These are phyloP conservation scores for Cadophora sp. DNA, from an alignment of 2,329 filamentous ascomycete genomes.

Conservation along the genomic window DNA sequence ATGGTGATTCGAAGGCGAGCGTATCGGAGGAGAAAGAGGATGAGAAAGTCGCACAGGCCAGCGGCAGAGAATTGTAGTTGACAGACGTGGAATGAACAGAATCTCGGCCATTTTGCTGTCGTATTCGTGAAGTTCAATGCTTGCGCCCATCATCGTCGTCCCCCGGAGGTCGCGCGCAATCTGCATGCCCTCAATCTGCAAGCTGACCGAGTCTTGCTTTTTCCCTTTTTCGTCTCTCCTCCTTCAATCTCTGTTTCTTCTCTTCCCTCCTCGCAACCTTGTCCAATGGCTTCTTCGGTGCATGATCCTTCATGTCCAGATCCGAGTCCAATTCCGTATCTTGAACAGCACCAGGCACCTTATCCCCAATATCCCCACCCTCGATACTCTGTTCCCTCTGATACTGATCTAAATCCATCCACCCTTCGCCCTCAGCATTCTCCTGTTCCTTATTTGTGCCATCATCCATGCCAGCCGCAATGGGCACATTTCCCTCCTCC, in stretches of 20 bases:
- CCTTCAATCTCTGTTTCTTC: constrained; percentile 54
- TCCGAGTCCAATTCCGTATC: constrained; percentile 52
- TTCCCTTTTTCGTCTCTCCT: constrained; percentile 63
- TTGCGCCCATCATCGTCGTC: not conserved
- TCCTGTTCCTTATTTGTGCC: constrained; percentile 37
- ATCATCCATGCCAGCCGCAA: constrained; percentile 39
- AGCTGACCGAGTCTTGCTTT: constrained; percentile 49
- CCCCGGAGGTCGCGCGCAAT: no score
- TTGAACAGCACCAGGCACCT: constrained; percentile 27
- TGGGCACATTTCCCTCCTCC: constrained; percentile 36
- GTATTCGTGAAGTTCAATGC: constrained; percentile 6
- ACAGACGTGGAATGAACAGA: constrained; percentile 24
- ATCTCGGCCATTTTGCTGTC: not conserved
- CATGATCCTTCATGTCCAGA: constrained; percentile 47
- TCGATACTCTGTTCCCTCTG: constrained; percentile 44
- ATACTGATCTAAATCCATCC: constrained; percentile 47
- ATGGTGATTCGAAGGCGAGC: constrained; percentile 64
- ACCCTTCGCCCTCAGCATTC: constrained; percentile 41
- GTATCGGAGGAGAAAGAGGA: constrained; percentile 58
- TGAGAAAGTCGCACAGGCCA: constrained; percentile 70
- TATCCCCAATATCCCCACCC: constrained; percentile 36
- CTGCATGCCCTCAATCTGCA: constrained; percentile 22
- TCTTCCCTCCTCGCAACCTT: constrained; percentile 48
- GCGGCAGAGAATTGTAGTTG: constrained; percentile 75
- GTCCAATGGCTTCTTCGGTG: constrained; percentile 44